Percentiles rank a stretch among this genome's conserved stretches.
These are phyloP conservation scores for Acanthamoeba rhysodes DNA, from an alignment of 208 protist species.

Conservation along the genomic window DNA sequence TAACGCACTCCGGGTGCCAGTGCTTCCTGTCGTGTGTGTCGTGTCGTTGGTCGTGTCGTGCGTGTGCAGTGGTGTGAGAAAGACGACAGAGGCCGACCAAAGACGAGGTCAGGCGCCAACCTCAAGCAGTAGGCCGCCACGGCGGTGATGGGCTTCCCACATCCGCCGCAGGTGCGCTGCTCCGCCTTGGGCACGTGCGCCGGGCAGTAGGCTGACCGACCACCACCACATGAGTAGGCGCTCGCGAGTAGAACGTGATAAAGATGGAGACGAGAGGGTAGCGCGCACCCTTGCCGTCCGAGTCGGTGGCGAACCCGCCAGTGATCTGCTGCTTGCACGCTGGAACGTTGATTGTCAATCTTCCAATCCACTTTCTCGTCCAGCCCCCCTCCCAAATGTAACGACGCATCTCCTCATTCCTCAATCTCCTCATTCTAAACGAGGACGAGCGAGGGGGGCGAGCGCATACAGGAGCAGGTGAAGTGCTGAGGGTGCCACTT, in stretches of 20 bases:
- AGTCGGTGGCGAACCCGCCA: neutral
- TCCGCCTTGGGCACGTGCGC: neutral
- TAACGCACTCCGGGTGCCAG: neutral
- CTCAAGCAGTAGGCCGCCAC: neutral
- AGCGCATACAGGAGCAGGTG: neutral
- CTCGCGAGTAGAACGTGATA: too few relatives aligned
- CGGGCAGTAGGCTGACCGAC: neutral
- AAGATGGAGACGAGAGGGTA: neutral
- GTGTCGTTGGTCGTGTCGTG: neutral
- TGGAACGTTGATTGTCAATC: neutral
- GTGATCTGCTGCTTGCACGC: conserved; percentile 2
- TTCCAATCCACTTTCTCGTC: too few relatives aligned
- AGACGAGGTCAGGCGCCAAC: neutral
- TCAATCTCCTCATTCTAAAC: too few relatives aligned
- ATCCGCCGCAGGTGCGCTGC: neutral
- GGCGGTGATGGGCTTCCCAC: neutral
- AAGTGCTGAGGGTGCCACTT: neutral
- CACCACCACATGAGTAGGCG: neutral
- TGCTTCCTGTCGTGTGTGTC: neutral
- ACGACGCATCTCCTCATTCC: too few relatives aligned
- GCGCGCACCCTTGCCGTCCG: neutral
- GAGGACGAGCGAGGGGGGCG: neutral
- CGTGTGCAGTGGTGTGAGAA: too few relatives aligned
- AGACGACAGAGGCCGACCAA: too few relatives aligned
- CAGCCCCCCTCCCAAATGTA: too few relatives aligned